Base-by-base conservation (phyloP, 2,329 filamentous ascomycete genomes). In the Calonectria hawksworthii region DNA sequence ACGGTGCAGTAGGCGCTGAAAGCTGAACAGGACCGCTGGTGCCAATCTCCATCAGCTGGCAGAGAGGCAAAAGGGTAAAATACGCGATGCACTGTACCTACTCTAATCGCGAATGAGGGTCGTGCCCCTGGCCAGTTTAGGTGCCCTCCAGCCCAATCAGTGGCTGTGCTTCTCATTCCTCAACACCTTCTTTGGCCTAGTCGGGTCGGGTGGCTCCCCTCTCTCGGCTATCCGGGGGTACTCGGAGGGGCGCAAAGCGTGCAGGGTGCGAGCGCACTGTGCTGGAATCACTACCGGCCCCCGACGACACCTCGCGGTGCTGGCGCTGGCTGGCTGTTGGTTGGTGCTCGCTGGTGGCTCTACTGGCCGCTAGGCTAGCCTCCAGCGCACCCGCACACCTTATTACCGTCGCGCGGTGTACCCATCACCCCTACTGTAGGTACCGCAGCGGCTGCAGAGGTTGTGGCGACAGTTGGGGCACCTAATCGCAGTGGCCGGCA, bases 161-260 rank as follows among this genome's bases (percentile, higher is more conserved):
- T 36, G 41, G 51, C 36, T 63, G 51, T 9, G 41, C 34, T 56
- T 38, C 36, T 74, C 72, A 74, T 74, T 74, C 72, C 72, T 74
- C 32, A 13, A 36, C 21, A 23, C 56, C 56, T 41, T 26, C 56
- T 63, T 28, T 9, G 34, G 56, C 56, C 56, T 63, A 63, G 56
- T 28, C 56, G 56, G 56, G 34, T 36, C 56, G 56, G 56, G 34
- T 63, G 56, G 56, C 26, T 23, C 56, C 26, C 36, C 56, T 36
- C 52, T 56, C 56, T 63, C 56, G 56, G 56, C 56, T 41, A 41
- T 63, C 56, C 56, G 56, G 56, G 56, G 56, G 56, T 47, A 30
- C 18, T 41, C 38, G 56, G 56, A 34, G 52, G 52, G 52, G 52
- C 52, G 52, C 30, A 11, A 7, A 21, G 28, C n/a, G 6, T 28